Percentiles rank a stretch among this genome's conserved stretches.
These are phyloP conservation scores for Didymella pinodella DNA, from an alignment of 2,329 filamentous ascomycete species.

Conservation along the genomic window DNA sequence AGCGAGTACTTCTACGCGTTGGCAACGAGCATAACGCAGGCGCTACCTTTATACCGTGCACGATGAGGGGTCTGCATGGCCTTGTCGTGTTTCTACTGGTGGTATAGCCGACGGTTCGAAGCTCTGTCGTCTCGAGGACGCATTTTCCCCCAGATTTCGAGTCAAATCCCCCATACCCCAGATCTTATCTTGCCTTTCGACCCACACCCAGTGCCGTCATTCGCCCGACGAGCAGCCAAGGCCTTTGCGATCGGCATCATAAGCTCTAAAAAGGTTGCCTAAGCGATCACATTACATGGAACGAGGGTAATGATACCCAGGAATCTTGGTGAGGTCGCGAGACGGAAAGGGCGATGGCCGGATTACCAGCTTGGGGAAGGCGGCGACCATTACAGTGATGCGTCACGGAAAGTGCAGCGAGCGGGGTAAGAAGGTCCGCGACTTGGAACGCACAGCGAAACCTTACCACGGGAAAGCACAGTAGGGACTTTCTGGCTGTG, in stretches of 20 bases:
- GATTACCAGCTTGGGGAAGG: conserved; percentile 13
- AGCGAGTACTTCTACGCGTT: not conserved
- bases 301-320: conserved; percentile 6
- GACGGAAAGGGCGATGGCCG: not conserved
- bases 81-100: not conserved
- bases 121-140: not conserved
- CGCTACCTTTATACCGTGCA: conserved; percentile 4
- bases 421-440: conserved; percentile 14
- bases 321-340: not conserved
- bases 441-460: not conserved
- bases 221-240: conserved; percentile 8
- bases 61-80: conserved; percentile 1
- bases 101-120: not conserved
- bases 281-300: conserved; percentile 1
- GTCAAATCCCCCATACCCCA: conserved; percentile 17
- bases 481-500: too few species aligned
- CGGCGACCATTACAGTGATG: not conserved
- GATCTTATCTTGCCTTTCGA: conserved; percentile 5
- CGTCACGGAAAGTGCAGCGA: conserved; percentile 12
- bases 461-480: too few species aligned
- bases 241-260: not conserved
- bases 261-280: not conserved
- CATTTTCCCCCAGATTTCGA: conserved; percentile 12
- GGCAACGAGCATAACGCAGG: not conserved
- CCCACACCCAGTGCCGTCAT: not conserved